A percentile compares a stretch with the other conserved stretches of the same genome.
Conservation (phyloP, 2,329 filamentous ascomycete species). For the Colletotrichum sansevieriae region DNA sequence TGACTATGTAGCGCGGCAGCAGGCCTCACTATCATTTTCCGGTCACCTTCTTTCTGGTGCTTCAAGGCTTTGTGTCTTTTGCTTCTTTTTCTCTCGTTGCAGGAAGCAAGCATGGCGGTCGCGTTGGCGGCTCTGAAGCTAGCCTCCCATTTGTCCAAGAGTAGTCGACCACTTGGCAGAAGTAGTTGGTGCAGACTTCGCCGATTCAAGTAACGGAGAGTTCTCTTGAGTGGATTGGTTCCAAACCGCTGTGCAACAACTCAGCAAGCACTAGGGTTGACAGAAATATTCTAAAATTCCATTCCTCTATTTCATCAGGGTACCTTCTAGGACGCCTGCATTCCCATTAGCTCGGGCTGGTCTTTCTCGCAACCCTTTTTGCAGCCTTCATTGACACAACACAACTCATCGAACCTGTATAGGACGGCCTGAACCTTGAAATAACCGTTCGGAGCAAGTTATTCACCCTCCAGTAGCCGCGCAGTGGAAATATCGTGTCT, state of each 20-base stretch:
- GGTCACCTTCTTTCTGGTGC: too few species aligned
- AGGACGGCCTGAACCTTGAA: neutral
- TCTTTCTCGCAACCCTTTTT: neutral
- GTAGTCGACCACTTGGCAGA: too few species aligned
- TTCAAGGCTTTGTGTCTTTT: too few species aligned
- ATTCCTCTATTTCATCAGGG: neutral
- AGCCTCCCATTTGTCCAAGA: too few species aligned
- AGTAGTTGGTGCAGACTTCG: too few species aligned
- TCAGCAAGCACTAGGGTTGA: too few species aligned
- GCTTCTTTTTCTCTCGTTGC: too few species aligned
- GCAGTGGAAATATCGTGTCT: slow-evolving; percentile 20
- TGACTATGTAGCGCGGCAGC: accelerated
- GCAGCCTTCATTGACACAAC: neutral
- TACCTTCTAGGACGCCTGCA: slow-evolving; percentile 3
- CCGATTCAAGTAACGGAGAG: too few species aligned
- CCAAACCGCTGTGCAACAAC: too few species aligned
- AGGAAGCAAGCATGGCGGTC: too few species aligned
- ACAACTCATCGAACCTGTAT: slow-evolving; percentile 25
- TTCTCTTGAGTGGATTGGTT: too few species aligned
- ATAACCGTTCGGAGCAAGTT: slow-evolving; percentile 16
- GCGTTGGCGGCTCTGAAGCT: too few species aligned
- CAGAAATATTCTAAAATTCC: neutral
- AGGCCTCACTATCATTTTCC: neutral
- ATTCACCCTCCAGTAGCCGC: slow-evolving; percentile 35
- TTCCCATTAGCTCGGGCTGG: neutral